Percentiles rank a stretch among this genome's conserved stretches.
phyloP scores from a whole-genome alignment of 306 rosid genomes.

The Nissolia schottii region DNA sequence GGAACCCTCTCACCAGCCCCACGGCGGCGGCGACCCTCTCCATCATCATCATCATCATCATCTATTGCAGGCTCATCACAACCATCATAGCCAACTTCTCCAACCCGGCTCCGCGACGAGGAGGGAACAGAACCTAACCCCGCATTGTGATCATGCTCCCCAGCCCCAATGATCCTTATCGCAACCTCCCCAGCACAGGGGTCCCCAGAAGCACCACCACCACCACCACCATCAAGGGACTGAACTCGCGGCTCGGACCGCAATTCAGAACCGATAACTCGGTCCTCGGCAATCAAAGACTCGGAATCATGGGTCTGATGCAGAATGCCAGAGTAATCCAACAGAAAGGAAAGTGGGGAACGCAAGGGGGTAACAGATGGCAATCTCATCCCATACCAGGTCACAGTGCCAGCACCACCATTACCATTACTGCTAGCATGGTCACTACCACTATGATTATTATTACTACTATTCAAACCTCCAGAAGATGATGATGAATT shows the following conservation, averaged over 20 bases:
- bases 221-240: neutral
- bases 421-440: neutral
- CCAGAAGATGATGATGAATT: slow-evolving; percentile 9
- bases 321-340: slow-evolving; percentile 75
- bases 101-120: slow-evolving; percentile 18
- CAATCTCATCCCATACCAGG: slow-evolving; percentile 43
- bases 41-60: slow-evolving; percentile 25
- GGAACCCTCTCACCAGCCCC: slow-evolving; percentile 45
- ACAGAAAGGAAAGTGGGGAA: slow-evolving; percentile 58
- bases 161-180: slow-evolving; percentile 64
- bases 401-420: neutral
- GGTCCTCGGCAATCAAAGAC: slow-evolving; percentile 30
- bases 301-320: slow-evolving; percentile 35
- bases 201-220: neutral
- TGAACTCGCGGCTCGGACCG: slow-evolving; percentile 24
- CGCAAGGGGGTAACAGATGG: slow-evolving; percentile 48
- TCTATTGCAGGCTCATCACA: slow-evolving; percentile 32
- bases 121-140: slow-evolving; percentile 15
- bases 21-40: slow-evolving; percentile 17
- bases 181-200: slow-evolving; percentile 63
- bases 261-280: slow-evolving; percentile 28
- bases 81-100: slow-evolving; percentile 35
- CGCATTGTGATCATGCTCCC: slow-evolving; percentile 39
- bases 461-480: slow-evolving; percentile 5
- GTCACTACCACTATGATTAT: neutral